Conservation (phyloP, 495 filamentous ascomycete genomes). For the Apodospora peruviana region DNA sequence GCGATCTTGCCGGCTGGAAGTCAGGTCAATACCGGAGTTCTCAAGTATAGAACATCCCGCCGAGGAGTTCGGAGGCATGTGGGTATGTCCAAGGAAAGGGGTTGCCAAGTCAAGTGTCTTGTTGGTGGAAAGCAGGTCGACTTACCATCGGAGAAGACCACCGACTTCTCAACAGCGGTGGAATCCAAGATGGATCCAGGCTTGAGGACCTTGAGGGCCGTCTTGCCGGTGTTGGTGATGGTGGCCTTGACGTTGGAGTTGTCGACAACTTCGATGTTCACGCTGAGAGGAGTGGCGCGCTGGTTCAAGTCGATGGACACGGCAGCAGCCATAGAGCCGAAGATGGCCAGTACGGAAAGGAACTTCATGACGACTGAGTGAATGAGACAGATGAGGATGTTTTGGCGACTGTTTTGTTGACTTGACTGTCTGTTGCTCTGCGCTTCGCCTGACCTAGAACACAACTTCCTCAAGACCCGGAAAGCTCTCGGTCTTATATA, state of each 20-base stretch:
- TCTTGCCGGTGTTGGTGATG: slow-evolving; percentile 49
- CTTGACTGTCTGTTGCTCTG: no score
- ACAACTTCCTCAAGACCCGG: neutral
- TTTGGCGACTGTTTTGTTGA: neutral
- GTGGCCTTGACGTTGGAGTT: slow-evolving; percentile 33
- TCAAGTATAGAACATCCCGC: no score
- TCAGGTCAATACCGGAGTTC: no score
- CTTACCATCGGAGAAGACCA: slow-evolving; percentile 48
- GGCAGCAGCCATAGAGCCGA: slow-evolving; percentile 42
- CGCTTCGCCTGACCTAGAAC: no score
- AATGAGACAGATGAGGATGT: neutral
- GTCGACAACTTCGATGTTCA: slow-evolving; percentile 47
- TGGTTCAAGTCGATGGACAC: slow-evolving; percentile 39
- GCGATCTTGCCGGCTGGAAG: slow-evolving; percentile 42
- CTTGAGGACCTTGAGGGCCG: slow-evolving; percentile 53
- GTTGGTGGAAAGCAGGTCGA: slow-evolving; percentile 2
- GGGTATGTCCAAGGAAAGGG: neutral
- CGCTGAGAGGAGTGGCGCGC: slow-evolving; percentile 39
- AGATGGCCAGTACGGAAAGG: slow-evolving; percentile 28
- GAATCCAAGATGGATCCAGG: slow-evolving; percentile 57
- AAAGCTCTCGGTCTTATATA: neutral
- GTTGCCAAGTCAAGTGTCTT: neutral
- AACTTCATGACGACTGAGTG: slow-evolving; percentile 28
- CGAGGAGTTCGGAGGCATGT: no score
- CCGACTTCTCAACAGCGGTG: slow-evolving; percentile 56